Evolutionary conservation across 345 rosid genomes (phyloP).

Genomic region (Diplotaxis tenuifolia): DNA sequence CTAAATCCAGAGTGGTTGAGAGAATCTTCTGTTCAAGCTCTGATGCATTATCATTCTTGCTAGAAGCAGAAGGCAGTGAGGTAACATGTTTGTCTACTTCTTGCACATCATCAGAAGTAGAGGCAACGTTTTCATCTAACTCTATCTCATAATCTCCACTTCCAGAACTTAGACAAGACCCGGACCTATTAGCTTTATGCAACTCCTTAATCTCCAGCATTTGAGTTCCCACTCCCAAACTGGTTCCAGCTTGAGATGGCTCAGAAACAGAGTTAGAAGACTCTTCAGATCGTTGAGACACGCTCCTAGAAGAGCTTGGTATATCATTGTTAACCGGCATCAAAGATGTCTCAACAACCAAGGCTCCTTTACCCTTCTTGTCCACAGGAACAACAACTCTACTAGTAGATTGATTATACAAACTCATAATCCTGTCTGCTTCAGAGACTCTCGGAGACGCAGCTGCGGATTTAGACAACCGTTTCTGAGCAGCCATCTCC

Average conservation of each 20-base stretch:
- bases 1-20: constrained; percentile 29
- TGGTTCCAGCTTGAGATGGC: no score
- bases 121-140: constrained; percentile 18
- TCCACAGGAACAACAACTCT: constrained; percentile 31
- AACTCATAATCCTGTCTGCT: constrained; percentile 81
- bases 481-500: constrained; percentile 93
- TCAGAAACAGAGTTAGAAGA: constrained; percentile 37
- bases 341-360: constrained; percentile 56
- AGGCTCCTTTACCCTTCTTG: constrained; percentile 48
- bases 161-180: constrained; percentile 23
- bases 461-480: constrained; percentile 52
- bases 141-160: constrained; percentile 27
- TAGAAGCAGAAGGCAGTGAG: constrained; percentile 14
- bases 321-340: constrained; percentile 48
- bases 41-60: background rate
- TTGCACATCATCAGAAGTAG: constrained; percentile 10
- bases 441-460: constrained; percentile 66
- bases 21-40: constrained; percentile 12
- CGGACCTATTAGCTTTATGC: constrained; percentile 42
- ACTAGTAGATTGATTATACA: constrained; percentile 56
- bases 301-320: constrained; percentile 41
- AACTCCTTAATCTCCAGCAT: constrained; percentile 37
- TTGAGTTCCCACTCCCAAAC: no score
- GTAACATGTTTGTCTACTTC: constrained; percentile 39
- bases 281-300: constrained; percentile 38